Evolutionary conservation across 2,329 filamentous ascomycete genomes (phyloP).

Genomic region (Aureobasidium sp.): DNA sequence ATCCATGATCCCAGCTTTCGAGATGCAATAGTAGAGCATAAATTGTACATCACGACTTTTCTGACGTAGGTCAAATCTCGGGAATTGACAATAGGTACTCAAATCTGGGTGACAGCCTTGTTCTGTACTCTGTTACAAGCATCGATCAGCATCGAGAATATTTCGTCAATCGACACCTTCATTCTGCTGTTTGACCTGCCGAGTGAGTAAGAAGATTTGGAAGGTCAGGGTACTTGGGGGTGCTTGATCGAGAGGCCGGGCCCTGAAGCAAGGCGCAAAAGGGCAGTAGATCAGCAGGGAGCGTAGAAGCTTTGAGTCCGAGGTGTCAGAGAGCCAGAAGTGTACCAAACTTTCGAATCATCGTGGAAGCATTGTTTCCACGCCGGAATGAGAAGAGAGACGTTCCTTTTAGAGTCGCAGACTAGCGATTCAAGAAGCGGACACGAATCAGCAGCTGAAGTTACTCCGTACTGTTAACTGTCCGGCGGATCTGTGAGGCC

Average conservation of each 20-base stretch:
- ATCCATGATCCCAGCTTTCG: neutral
- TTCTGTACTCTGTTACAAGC: neutral
- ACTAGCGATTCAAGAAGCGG: constrained; percentile 2
- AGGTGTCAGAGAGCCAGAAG: constrained; percentile 3
- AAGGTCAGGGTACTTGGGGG: neutral
- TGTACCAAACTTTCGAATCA: neutral
- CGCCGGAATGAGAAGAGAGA: neutral
- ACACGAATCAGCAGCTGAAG: neutral
- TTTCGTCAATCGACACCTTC: neutral
- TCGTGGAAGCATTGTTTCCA: neutral
- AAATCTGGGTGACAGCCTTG: neutral
- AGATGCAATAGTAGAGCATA: neutral
- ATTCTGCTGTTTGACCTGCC: neutral
- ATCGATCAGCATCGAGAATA: neutral
- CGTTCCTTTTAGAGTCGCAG: neutral
- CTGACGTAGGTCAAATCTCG: constrained; percentile 2
- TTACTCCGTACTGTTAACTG: neutral
- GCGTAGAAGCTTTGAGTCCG: neutral
- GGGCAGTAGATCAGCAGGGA: neutral
- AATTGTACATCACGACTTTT: neutral
- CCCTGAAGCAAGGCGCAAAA: neutral
- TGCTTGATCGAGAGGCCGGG: neutral
- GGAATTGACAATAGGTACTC: neutral
- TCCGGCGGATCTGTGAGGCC: neutral
- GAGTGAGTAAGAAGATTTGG: neutral